A percentile compares a stretch with the other conserved stretches of the same genome.
phyloP scores from a whole-genome alignment of 2,329 filamentous ascomycete genomes.

The Falciphora oryzae region DNA sequence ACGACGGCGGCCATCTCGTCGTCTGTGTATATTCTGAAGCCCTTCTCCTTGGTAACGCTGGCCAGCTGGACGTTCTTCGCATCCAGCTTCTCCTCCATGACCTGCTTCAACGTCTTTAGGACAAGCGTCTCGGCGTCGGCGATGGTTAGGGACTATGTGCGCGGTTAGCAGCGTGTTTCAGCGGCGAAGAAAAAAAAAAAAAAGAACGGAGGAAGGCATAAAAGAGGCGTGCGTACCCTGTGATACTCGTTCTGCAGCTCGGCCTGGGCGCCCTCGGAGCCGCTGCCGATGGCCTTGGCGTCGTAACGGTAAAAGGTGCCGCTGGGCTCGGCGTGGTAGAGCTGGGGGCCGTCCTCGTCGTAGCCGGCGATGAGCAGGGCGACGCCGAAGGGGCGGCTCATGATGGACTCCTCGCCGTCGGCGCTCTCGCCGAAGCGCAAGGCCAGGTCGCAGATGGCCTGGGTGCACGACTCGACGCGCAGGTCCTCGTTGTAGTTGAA shows the following conservation, averaged over 20 bases:
- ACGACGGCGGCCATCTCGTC: constrained; percentile 96
- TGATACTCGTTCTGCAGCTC: constrained; percentile 99
- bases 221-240: constrained; percentile 49
- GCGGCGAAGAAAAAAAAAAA: not conserved
- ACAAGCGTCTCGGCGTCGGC: constrained; percentile 90
- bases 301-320: constrained; percentile 99
- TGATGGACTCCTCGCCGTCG: constrained; percentile 96
- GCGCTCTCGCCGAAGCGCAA: constrained; percentile 95
- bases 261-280: constrained; percentile 93
- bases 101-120: constrained; percentile 97
- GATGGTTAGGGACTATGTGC: constrained; percentile 73
- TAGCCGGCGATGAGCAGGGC: constrained; percentile 93
- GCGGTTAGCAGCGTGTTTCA: not conserved
- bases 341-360: constrained; percentile 91
- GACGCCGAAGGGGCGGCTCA: constrained; percentile 95
- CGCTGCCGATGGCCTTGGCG: constrained; percentile 96
- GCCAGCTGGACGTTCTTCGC: constrained; percentile 98
- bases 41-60: constrained; percentile 95
- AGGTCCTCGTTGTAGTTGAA: constrained; percentile 98
- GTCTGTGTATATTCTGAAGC: constrained; percentile 97
- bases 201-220: not conserved
- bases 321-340: constrained; percentile 97
- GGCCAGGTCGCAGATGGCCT: constrained; percentile 96
- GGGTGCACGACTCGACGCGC: constrained; percentile 94
- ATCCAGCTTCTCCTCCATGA: constrained; percentile 99